A percentile compares a stretch with the other conserved stretches of the same genome.
Evolutionary conservation across 305 asterid genomes (phyloP).

Genomic region (Euphrasia arctica): DNA sequence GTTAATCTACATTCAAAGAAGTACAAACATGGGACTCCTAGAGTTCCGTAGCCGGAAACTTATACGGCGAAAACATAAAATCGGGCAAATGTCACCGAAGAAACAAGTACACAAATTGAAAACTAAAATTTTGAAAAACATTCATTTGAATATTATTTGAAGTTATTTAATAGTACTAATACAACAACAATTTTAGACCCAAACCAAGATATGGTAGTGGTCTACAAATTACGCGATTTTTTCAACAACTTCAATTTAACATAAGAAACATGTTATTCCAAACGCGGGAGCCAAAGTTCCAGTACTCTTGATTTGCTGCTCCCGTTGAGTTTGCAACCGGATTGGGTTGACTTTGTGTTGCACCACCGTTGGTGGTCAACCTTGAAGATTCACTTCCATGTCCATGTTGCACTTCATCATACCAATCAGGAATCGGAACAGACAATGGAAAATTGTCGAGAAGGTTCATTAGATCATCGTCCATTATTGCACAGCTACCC

Average conservation of each 20-base stretch:
- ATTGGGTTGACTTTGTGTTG: slow-evolving; percentile 26
- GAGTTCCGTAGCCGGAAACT: too few species aligned
- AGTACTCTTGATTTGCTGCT: neutral
- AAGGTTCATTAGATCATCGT: slow-evolving; percentile 56
- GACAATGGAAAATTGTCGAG: slow-evolving; percentile 52
- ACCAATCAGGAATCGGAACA: slow-evolving; percentile 55
- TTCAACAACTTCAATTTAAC: neutral
- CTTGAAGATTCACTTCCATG: slow-evolving; percentile 27
- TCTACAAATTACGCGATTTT: neutral
- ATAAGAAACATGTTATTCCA: neutral
- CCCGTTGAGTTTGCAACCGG: neutral
- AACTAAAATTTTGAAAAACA: too few species aligned
- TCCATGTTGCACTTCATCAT: slow-evolving; percentile 27
- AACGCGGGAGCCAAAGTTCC: neutral
- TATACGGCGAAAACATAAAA: too few species aligned
- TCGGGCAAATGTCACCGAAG: too few species aligned
- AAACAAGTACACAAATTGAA: too few species aligned
- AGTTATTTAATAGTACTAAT: neutral
- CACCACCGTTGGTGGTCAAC: slow-evolving; percentile 17
- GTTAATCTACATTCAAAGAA: neutral
- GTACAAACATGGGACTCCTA: neutral
- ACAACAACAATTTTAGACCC: slow-evolving; percentile 18
- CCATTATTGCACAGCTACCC: slow-evolving; percentile 31
- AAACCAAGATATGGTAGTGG: slow-evolving; percentile 8
- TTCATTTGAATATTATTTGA: too few species aligned